Conservation (phyloP, 371 early-diverging fungal genomes). For the Syncephalastrum contaminatum region DNA sequence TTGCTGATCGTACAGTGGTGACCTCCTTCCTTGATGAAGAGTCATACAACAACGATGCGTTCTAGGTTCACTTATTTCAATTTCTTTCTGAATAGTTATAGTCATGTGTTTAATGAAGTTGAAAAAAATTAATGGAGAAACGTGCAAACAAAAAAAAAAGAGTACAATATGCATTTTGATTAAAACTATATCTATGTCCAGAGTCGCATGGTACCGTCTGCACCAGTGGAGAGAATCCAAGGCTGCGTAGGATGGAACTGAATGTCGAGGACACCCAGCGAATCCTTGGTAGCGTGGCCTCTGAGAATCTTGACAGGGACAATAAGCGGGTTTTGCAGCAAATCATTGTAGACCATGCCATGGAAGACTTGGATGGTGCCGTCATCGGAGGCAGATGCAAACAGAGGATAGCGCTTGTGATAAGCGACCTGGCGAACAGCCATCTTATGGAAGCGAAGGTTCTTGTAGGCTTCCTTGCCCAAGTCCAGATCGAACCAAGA, state of each 20-base stretch:
- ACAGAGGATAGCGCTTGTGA: constrained; percentile 90
- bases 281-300: constrained; percentile 74
- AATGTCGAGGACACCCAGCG: constrained; percentile 76
- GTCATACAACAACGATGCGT: constrained; percentile 61
- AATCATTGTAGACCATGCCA: constrained; percentile 94
- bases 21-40: constrained; percentile 81
- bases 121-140: too few relatives aligned
- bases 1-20: constrained; percentile 91
- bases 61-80: constrained; percentile 29
- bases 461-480: constrained; percentile 86
- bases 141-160: not conserved
- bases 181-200: constrained; percentile 57
- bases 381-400: constrained; percentile 94
- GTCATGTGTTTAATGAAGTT: too few relatives aligned
- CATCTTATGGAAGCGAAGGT: constrained; percentile 73
- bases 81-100: not conserved
- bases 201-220: constrained; percentile 75
- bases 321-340: constrained; percentile 94
- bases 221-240: constrained; percentile 88
- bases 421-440: constrained; percentile 89
- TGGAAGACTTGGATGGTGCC: constrained; percentile 94
- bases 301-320: constrained; percentile 95
- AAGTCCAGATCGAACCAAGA: constrained; percentile 98
- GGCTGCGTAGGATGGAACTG: constrained; percentile 97
- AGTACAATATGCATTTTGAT: constrained; percentile 1